phyloP scores from a whole-genome alignment of 768 basidiomycete genomes.

The Myochromella boudieri region DNA sequence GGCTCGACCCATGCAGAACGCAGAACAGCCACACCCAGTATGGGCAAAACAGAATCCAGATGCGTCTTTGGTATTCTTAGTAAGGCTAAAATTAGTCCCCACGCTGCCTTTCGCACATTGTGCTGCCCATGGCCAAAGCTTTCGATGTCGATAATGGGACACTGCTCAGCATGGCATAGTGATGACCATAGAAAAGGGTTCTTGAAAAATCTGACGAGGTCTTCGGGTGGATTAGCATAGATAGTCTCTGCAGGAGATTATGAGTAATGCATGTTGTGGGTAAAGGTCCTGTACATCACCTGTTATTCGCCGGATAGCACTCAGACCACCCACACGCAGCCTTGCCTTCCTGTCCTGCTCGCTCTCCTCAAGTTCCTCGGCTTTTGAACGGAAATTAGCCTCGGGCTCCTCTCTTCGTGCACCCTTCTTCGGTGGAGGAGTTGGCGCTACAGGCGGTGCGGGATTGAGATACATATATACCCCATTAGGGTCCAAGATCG shows the following conservation, averaged over 20 bases:
- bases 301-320: constrained; percentile 61
- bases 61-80: constrained; percentile 41
- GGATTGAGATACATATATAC: constrained; percentile 68
- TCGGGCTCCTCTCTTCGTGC: constrained; percentile 35
- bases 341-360: constrained; percentile 71
- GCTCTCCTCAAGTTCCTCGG: constrained; percentile 65
- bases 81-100: constrained; percentile 52
- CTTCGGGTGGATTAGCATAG: constrained; percentile 21
- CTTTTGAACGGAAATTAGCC: constrained; percentile 35
- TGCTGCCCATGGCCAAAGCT: constrained; percentile 68
- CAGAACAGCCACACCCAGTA: constrained; percentile 57
- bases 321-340: constrained; percentile 66
- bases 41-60: constrained; percentile 33
- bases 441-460: constrained; percentile 37
- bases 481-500: constrained; percentile 59
- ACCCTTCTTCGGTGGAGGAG: constrained; percentile 33
- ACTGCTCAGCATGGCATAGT: constrained; percentile 42
- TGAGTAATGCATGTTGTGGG: neutral
- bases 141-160: constrained; percentile 42
- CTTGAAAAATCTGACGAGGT: constrained; percentile 38
- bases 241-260: constrained; percentile 18
- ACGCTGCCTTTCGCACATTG: constrained; percentile 68
- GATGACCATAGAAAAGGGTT: constrained; percentile 63
- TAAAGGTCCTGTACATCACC: constrained; percentile 35
- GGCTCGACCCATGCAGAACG: constrained; percentile 71